A percentile compares a stretch with the other conserved stretches of the same genome.
Conservation (phyloP, 2,329 filamentous ascomycete genomes). For the Dissoconium aciculare region DNA sequence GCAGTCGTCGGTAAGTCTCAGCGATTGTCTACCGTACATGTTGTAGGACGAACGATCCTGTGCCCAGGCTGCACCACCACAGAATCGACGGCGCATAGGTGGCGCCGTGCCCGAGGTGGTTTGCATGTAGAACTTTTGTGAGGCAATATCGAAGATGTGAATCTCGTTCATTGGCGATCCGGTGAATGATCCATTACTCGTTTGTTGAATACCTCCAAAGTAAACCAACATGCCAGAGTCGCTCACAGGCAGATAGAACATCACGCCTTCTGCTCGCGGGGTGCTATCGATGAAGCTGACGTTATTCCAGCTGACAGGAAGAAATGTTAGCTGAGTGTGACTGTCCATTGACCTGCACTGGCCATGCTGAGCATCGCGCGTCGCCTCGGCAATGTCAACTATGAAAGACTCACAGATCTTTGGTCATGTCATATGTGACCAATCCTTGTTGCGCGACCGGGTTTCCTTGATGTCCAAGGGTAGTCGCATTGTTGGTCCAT, state of each 20-base stretch:
- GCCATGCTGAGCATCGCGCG: too few species aligned
- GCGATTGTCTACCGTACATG: too few species aligned
- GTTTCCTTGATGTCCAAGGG: constrained; percentile 36
- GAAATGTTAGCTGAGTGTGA: too few species aligned
- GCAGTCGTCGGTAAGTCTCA: too few species aligned
- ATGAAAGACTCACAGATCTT: constrained; percentile 29
- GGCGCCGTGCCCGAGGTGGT: constrained; percentile 41
- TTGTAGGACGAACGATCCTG: constrained; percentile 48
- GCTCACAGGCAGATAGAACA: constrained; percentile 46
- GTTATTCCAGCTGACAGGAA: constrained; percentile 40
- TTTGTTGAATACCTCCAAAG: constrained; percentile 44
- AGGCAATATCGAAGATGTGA: constrained; percentile 46
- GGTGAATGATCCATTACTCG: constrained; percentile 33
- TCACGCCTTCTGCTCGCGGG: constrained; percentile 43
- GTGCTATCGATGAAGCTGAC: constrained; percentile 30
- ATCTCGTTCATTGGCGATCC: constrained; percentile 33
- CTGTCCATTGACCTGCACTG: too few species aligned
- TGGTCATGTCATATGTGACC: constrained; percentile 42
- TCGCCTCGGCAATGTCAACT: too few species aligned
- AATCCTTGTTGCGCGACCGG: constrained; percentile 37
- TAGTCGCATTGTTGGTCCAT: constrained; percentile 42
- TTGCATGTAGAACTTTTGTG: constrained; percentile 46
- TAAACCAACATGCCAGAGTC: constrained; percentile 46
- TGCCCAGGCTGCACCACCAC: constrained; percentile 46
- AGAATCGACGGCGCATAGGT: constrained; percentile 41